Percentiles rank a stretch among this genome's conserved stretches.
These are phyloP conservation scores for Kurtzmaniella quercitrusa DNA, from an alignment of 1,139 yeast genomes.

Conservation along the genomic window DNA sequence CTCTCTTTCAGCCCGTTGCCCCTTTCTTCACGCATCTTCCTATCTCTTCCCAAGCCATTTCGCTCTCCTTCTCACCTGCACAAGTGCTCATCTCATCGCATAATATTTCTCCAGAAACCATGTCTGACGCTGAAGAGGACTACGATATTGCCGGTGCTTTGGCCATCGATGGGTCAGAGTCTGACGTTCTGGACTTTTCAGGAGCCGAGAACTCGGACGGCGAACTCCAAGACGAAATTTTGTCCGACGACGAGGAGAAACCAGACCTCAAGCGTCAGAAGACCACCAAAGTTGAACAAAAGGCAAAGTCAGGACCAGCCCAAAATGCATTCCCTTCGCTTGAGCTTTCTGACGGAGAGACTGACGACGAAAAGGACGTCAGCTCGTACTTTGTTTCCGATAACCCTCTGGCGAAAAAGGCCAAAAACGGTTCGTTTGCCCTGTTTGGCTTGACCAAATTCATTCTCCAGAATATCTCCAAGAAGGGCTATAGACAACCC, in stretches of 20 bases:
- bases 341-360: conserved; percentile 66
- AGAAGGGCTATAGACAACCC: conserved; percentile 90
- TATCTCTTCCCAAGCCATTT: too few relatives aligned
- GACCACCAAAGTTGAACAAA: conserved; percentile 4
- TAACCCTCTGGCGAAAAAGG: conserved; percentile 52
- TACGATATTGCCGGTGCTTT: conserved; percentile 67
- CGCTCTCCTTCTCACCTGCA: too few relatives aligned
- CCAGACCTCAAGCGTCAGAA: conserved; percentile 13
- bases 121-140: conserved; percentile 55
- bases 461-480: conserved; percentile 63
- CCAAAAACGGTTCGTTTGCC: conserved; percentile 80
- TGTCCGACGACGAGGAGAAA: conserved; percentile 43
- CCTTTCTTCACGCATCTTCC: too few relatives aligned
- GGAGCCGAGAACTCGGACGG: conserved; percentile 26
- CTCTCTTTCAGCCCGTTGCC: too few relatives aligned
- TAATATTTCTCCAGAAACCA: conserved; percentile 9
- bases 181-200: conserved; percentile 23
- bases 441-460: conserved; percentile 83
- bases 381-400: conserved; percentile 32
- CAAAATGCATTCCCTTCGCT: conserved; percentile 51
- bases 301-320: conserved; percentile 5
- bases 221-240: conserved; percentile 57
- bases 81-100: neutral
- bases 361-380: conserved; percentile 40
- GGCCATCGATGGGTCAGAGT: conserved; percentile 32